Percentiles rank a stretch among this genome's conserved stretches.
phyloP scores from a whole-genome alignment of 208 protist genomes.

The Borovskyia barvae region DNA sequence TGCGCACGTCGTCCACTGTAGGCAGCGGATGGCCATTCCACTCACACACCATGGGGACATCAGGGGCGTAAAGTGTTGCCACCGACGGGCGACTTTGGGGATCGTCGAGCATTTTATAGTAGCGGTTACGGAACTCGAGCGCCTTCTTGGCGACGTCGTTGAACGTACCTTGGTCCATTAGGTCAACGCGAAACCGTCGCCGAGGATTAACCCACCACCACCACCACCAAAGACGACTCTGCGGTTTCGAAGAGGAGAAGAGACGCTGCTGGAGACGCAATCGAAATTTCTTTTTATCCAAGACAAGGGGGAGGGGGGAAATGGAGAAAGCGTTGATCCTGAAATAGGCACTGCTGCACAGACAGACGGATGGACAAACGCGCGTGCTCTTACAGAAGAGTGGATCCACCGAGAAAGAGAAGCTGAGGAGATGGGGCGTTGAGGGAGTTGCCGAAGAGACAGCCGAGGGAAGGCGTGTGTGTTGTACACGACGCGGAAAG shows the following conservation, averaged over 20 bases:
- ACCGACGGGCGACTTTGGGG: slow-evolving; percentile 48
- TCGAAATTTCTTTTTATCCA: too few relatives aligned
- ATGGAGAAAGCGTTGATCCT: too few relatives aligned
- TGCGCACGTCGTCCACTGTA: slow-evolving; percentile 41
- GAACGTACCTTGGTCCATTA: slow-evolving; percentile 68
- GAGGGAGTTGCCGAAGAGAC: too few relatives aligned
- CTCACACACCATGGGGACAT: slow-evolving; percentile 74
- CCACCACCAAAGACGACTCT: neutral
- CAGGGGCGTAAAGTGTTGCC: slow-evolving; percentile 62
- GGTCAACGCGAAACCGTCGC: neutral
- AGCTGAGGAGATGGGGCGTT: too few relatives aligned
- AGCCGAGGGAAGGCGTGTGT: too few relatives aligned
- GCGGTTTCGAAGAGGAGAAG: neutral
- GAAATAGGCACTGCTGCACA: too few relatives aligned
- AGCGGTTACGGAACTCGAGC: slow-evolving; percentile 70
- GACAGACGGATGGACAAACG: too few relatives aligned
- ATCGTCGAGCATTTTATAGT: slow-evolving; percentile 83
- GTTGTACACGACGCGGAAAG: too few relatives aligned
- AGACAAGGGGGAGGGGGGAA: too few relatives aligned
- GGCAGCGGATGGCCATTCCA: slow-evolving; percentile 85
- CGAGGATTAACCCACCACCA: neutral
- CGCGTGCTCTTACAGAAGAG: too few relatives aligned
- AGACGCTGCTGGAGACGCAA: too few relatives aligned
- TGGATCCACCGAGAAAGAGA: too few relatives aligned
- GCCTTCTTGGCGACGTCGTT: slow-evolving; percentile 83